These are phyloP conservation scores for Lupinus albus DNA, from an alignment of 306 rosid genomes.

Conservation along the genomic window DNA sequence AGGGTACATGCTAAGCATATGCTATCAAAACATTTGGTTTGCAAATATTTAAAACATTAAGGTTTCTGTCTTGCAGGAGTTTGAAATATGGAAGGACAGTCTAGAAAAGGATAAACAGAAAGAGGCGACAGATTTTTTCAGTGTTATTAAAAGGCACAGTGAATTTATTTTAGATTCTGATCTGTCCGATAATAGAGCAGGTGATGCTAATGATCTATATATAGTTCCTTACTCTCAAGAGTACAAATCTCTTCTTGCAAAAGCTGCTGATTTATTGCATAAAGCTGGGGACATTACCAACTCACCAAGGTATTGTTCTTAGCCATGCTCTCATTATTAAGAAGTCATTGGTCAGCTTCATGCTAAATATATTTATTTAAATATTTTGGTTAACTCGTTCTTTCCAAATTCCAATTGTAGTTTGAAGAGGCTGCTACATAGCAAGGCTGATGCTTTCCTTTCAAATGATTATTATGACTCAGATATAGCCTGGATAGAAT, in stretches of 20 bases:
- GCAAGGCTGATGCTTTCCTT: constrained; percentile 90
- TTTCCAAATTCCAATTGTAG: constrained; percentile 50
- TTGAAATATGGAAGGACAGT: constrained; percentile 74
- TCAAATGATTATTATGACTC: constrained; percentile 92
- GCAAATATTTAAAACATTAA: constrained; percentile 27
- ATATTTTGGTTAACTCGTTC: constrained; percentile 35
- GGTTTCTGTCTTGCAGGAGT: constrained; percentile 68
- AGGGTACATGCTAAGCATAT: constrained; percentile 53
- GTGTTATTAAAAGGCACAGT: constrained; percentile 71
- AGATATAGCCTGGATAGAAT: constrained; percentile 90
- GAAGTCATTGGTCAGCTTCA: constrained; percentile 12
- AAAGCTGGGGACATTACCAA: constrained; percentile 73
- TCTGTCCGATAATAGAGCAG: constrained; percentile 36
- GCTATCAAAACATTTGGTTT: constrained; percentile 31
- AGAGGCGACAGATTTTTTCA: constrained; percentile 77
- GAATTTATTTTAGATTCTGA: constrained; percentile 60
- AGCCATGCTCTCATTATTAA: constrained; percentile 25
- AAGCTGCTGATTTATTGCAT: constrained; percentile 79
- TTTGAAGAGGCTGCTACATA: constrained; percentile 83
- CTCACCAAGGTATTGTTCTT: constrained; percentile 64
- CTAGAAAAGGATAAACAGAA: constrained; percentile 62
- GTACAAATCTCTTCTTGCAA: constrained; percentile 63
- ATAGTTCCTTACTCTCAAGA: constrained; percentile 76
- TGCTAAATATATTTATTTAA: constrained; percentile 28
- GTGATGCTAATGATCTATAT: constrained; percentile 57